phyloP scores from a whole-genome alignment of 1,284 basidiomycete species.

The Pholiota adiposa region DNA sequence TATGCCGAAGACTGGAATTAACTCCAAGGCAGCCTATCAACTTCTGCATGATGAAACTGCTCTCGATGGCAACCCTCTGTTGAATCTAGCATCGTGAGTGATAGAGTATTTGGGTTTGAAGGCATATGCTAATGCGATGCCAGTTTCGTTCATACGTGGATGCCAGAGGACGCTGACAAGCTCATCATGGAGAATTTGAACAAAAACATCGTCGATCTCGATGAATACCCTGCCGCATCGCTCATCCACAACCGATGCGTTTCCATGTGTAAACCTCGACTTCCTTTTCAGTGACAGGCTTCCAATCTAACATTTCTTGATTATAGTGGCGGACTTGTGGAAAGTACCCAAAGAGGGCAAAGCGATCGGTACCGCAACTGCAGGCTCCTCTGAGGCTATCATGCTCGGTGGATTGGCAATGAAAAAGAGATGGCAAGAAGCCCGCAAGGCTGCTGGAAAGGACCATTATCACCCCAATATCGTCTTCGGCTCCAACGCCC shows the following conservation, averaged over 20 bases:
- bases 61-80: slow-evolving; percentile 66
- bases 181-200: slow-evolving; percentile 68
- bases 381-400: slow-evolving; percentile 77
- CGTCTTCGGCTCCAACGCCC: slow-evolving; percentile 68
- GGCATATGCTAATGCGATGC: neutral
- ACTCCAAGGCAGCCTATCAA: slow-evolving; percentile 52
- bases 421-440: slow-evolving; percentile 77
- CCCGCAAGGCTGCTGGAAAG: slow-evolving; percentile 67
- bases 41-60: slow-evolving; percentile 65
- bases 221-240: slow-evolving; percentile 69
- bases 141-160: slow-evolving; percentile 61
- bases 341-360: slow-evolving; percentile 61
- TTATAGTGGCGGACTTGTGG: slow-evolving; percentile 69
- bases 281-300: too few species aligned
- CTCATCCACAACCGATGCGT: slow-evolving; percentile 62
- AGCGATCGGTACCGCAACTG: slow-evolving; percentile 72
- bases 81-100: slow-evolving; percentile 63
- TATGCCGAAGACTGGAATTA: slow-evolving; percentile 42
- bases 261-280: slow-evolving; percentile 58
- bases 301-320: neutral
- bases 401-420: slow-evolving; percentile 77
- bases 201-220: slow-evolving; percentile 71
- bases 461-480: slow-evolving; percentile 62
- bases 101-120: neutral
- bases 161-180: slow-evolving; percentile 60